phyloP scores from a whole-genome alignment of 352 stramenopile species.

The Aphanomyces euteiches region DNA sequence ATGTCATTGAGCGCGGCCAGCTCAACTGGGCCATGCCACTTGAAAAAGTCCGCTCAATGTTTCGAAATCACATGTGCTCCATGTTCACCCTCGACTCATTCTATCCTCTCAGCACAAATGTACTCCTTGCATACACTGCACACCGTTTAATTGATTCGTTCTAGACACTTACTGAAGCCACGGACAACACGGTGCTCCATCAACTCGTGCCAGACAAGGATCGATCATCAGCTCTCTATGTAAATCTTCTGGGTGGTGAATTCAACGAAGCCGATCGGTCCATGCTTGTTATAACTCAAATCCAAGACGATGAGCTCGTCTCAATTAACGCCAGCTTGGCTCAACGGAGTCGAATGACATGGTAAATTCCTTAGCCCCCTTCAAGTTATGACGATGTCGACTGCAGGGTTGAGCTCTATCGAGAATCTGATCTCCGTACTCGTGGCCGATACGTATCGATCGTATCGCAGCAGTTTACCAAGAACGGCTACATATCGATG shows the following conservation, averaged over 20 bases:
- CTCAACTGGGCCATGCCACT: slow-evolving; percentile 11
- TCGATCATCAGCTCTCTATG: background rate
- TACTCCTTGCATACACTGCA: background rate
- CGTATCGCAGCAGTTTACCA: slow-evolving; percentile 20
- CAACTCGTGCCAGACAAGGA: background rate
- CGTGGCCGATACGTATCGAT: slow-evolving; percentile 11
- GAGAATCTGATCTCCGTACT: background rate
- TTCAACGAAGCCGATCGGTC: slow-evolving; percentile 14
- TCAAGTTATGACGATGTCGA: background rate
- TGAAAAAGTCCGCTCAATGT: slow-evolving; percentile 11
- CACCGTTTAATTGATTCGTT: background rate
- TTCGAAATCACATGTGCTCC: slow-evolving; percentile 22
- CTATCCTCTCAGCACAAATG: slow-evolving; percentile 3
- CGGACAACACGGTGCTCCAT: slow-evolving; percentile 15
- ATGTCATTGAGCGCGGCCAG: slow-evolving; percentile 13
- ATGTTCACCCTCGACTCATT: slow-evolving; percentile 13
- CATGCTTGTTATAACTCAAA: slow-evolving; percentile 6
- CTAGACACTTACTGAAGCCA: slow-evolving; percentile 9
- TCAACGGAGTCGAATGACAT: slow-evolving; percentile 12
- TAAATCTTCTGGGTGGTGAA: slow-evolving; percentile 15
- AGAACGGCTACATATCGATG: slow-evolving; percentile 2
- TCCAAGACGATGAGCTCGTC: slow-evolving; percentile 6
- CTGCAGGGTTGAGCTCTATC: slow-evolving; percentile 9
- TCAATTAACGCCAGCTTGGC: background rate
- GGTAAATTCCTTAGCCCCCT: background rate